Conservation (phyloP, 176 grass and related monocot genomes). For the Hyparrhenia diplandra region DNA sequence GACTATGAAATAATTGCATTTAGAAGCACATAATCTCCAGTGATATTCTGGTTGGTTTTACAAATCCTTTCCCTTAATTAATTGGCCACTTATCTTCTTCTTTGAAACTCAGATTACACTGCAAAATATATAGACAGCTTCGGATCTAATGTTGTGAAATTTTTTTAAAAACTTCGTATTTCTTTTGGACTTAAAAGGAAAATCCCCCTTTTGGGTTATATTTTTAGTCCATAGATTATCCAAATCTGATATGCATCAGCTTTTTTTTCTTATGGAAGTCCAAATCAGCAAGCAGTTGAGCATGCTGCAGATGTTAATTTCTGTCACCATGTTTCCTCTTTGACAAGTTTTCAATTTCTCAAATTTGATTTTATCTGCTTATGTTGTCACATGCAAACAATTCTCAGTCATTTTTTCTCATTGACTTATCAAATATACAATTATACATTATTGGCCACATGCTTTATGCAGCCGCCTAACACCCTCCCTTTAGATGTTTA, state of each 20-base stretch:
- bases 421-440: conserved; percentile 1
- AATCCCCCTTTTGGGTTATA: neutral
- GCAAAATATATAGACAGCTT: neutral
- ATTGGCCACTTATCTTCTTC: neutral
- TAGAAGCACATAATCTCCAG: neutral
- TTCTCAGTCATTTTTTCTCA: neutral
- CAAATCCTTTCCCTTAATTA: neutral
- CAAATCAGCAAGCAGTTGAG: neutral
- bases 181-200: neutral
- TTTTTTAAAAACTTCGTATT: neutral
- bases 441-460: neutral
- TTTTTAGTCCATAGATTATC: neutral
- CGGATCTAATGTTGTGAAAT: neutral
- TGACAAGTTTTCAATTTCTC: neutral
- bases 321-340: conserved; percentile 8
- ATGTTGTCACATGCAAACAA: neutral
- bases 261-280: neutral
- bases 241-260: neutral
- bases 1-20: neutral
- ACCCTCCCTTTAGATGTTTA: conserved; percentile 23
- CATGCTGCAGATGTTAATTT: neutral
- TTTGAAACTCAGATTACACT: neutral
- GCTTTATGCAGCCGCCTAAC: neutral
- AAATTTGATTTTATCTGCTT: conserved; percentile 11
- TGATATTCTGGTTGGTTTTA: neutral